Conservation (phyloP, 208 protist species). For the Leishmania mexicana region DNA sequence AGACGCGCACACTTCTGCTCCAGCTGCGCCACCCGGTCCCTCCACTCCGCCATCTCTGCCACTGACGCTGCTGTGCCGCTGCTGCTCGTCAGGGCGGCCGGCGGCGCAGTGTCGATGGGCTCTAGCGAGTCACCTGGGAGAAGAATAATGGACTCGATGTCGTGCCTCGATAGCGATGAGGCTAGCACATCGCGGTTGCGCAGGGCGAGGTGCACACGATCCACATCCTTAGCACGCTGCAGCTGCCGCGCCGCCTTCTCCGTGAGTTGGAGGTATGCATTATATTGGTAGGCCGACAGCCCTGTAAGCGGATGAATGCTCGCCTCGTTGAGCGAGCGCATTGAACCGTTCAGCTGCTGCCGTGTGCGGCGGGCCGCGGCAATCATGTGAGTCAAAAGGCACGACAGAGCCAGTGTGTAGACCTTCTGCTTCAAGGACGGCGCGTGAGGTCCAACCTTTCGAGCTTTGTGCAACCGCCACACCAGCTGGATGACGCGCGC, state of each 20-base stretch:
- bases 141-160: constrained; percentile 57
- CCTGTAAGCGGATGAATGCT: constrained; percentile 47
- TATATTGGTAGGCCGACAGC: constrained; percentile 49
- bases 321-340: constrained; percentile 42
- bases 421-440: constrained; percentile 31
- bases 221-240: constrained; percentile 64
- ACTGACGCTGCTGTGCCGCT: constrained; percentile 2
- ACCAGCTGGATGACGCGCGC: constrained; percentile 61
- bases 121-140: constrained; percentile 32
- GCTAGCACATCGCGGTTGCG: constrained; percentile 42
- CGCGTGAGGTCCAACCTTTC: constrained; percentile 19
- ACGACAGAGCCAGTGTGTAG: constrained; percentile 37
- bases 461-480: constrained; percentile 50
- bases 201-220: constrained; percentile 54
- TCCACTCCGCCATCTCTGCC: constrained; percentile 27
- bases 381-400: constrained; percentile 44
- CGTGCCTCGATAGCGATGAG: constrained; percentile 52
- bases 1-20: constrained; percentile 45
- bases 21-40: constrained; percentile 34
- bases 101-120: constrained; percentile 4
- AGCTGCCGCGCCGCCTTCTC: constrained; percentile 45
- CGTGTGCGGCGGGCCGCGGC: constrained; percentile 46
- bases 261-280: constrained; percentile 37
- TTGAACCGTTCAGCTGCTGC: constrained; percentile 36
- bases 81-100: not conserved